Conservation (phyloP, 1,139 yeast genomes). For the Protomyces lactucae-debilis region DNA sequence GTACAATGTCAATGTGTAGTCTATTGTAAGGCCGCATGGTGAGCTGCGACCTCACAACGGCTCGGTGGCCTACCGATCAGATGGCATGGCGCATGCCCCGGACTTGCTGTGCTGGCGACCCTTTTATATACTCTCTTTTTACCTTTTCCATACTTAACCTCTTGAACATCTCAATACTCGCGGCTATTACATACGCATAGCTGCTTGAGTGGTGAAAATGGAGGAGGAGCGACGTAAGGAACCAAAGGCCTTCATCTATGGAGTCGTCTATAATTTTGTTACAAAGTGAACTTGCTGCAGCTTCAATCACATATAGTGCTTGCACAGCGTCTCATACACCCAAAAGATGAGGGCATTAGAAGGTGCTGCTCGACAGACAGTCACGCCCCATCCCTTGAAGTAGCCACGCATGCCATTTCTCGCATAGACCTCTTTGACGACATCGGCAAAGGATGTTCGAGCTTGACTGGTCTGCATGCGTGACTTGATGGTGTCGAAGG, state of each 20-base stretch:
- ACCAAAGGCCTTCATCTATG: neutral
- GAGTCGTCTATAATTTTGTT: neutral
- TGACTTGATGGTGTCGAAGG: constrained; percentile 85
- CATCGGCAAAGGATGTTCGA: constrained; percentile 38
- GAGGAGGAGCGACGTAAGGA: too few relatives aligned
- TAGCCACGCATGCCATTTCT: constrained; percentile 61
- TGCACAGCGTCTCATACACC: constrained; percentile 23
- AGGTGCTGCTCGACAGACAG: constrained; percentile 76
- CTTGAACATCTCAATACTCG: too few relatives aligned
- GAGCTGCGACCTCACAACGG: too few relatives aligned
- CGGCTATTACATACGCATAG: too few relatives aligned
- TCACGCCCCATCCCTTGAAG: constrained; percentile 81
- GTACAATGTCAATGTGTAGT: neutral
- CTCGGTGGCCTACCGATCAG: too few relatives aligned
- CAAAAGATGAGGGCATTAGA: constrained; percentile 84
- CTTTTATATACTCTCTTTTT: too few relatives aligned
- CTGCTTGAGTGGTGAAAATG: too few relatives aligned
- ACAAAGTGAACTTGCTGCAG: neutral
- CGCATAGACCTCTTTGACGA: constrained; percentile 43
- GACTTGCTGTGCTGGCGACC: too few relatives aligned
- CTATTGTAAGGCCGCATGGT: too few relatives aligned
- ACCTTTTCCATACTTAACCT: too few relatives aligned
- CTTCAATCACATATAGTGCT: constrained; percentile 1
- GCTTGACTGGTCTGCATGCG: constrained; percentile 67
- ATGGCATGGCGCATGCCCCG: too few relatives aligned